These are phyloP conservation scores for Amphichorda felina DNA, from an alignment of 2,329 filamentous ascomycete genomes.

Conservation along the genomic window DNA sequence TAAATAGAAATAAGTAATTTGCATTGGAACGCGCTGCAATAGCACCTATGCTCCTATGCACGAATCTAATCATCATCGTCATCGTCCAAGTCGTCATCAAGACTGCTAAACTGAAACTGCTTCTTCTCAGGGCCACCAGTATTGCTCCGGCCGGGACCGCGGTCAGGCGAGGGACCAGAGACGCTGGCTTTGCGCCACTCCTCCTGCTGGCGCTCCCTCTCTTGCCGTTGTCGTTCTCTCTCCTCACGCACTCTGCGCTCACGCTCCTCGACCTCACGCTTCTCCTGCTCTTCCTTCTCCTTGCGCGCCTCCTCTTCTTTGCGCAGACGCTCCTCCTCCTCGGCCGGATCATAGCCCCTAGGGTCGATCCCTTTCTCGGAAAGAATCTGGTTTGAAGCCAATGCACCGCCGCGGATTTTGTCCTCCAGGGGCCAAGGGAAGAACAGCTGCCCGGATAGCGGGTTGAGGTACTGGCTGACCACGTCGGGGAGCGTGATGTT, in stretches of 20 bases:
- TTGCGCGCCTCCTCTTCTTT: conserved; percentile 37
- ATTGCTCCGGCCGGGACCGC: conserved; percentile 1
- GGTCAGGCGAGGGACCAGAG: conserved; percentile 10
- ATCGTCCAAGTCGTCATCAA: conserved; percentile 41
- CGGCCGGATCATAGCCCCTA: conserved; percentile 43
- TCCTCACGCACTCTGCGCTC: conserved; percentile 28
- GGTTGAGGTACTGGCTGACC: conserved; percentile 40
- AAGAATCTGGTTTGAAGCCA: conserved; percentile 53
- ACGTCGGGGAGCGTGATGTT: conserved; percentile 34
- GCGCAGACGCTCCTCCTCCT: conserved; percentile 37
- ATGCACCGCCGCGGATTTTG: conserved; percentile 54
- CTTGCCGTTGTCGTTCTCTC: conserved; percentile 19
- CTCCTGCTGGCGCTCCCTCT: conserved; percentile 27
- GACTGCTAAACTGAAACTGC: conserved; percentile 44
- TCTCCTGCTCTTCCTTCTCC: conserved; percentile 33
- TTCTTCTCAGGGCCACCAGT: conserved; percentile 21
- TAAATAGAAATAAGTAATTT: no score
- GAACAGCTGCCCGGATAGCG: conserved; percentile 47
- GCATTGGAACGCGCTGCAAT: no score
- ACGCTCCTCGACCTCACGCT: conserved; percentile 30
- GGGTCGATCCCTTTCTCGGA: conserved; percentile 51
- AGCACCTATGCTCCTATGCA: no score
- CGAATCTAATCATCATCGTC: conserved; percentile 22
- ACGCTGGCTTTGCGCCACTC: conserved; percentile 28
- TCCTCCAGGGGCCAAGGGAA: conserved; percentile 67